Evolutionary conservation across 2,329 filamentous ascomycete genomes (phyloP).

Genomic region (Beauveria sp.): DNA sequence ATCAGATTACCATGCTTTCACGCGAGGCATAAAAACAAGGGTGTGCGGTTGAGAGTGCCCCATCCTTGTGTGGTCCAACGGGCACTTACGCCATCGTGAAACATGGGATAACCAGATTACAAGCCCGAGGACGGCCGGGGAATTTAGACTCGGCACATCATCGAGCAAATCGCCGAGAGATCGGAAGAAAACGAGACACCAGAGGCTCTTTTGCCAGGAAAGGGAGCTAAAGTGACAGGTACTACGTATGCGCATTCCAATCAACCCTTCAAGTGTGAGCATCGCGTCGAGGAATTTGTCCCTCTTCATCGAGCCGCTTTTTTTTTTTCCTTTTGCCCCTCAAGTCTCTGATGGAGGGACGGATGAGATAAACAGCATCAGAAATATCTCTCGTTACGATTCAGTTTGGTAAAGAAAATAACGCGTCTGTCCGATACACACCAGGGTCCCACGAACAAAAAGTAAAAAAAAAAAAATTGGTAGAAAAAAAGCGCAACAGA

Average conservation of each 20-base stretch:
- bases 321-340: not conserved
- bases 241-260: constrained; percentile 3
- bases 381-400: too few relatives aligned
- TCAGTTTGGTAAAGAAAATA: not conserved
- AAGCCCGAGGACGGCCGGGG: not conserved
- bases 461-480: not conserved
- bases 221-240: not conserved
- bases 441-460: not conserved
- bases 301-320: not conserved
- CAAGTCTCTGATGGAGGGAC: too few relatives aligned
- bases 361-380: too few relatives aligned
- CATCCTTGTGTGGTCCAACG: not conserved
- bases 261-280: not conserved
- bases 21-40: not conserved
- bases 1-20: too few relatives aligned
- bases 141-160: not conserved
- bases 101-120: not conserved
- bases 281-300: not conserved
- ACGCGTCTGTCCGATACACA: not conserved
- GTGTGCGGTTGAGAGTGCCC: not conserved
- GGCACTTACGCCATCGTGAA: not conserved
- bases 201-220: not conserved
- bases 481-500: not conserved
- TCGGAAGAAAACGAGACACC: not conserved
- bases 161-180: not conserved